phyloP scores from a whole-genome alignment of 306 rosid species.

The Dalbergia cochinchinensis region DNA sequence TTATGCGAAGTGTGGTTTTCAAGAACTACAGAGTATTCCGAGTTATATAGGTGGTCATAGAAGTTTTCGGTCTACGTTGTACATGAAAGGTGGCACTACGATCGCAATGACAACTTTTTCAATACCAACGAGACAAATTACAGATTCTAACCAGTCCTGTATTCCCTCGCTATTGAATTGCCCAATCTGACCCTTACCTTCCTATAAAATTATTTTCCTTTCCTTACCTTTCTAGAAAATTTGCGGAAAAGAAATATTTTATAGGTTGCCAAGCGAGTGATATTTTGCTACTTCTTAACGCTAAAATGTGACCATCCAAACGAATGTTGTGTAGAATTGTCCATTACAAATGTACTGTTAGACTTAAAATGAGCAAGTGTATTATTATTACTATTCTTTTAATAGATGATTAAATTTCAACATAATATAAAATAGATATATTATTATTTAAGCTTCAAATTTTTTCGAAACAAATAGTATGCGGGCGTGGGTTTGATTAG shows the following conservation, averaged over 20 bases:
- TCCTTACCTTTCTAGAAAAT: too few relatives aligned
- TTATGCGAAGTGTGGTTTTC: neutral
- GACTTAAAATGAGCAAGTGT: too few relatives aligned
- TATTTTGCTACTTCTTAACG: neutral
- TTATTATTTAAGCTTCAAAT: too few relatives aligned
- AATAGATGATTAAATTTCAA: too few relatives aligned
- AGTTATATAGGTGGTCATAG: slow-evolving; percentile 42
- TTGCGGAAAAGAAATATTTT: neutral
- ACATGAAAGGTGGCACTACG: slow-evolving; percentile 22
- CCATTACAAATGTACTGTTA: too few relatives aligned
- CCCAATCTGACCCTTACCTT: slow-evolving; percentile 3
- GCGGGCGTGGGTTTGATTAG: too few relatives aligned
- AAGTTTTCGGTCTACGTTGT: slow-evolving; percentile 16
- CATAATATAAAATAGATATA: too few relatives aligned
- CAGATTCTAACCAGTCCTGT: neutral
- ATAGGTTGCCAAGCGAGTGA: neutral
- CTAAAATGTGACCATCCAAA: neutral
- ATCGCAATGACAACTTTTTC: neutral
- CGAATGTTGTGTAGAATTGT: neutral
- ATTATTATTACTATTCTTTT: too few relatives aligned
- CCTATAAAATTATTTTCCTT: too few relatives aligned
- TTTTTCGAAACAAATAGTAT: too few relatives aligned
- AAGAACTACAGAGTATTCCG: neutral
- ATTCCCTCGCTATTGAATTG: slow-evolving; percentile 18
- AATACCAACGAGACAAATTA: neutral